These are phyloP conservation scores for Nakaseomyces bracarensis DNA, from an alignment of 1,139 yeast species.

Conservation along the genomic window DNA sequence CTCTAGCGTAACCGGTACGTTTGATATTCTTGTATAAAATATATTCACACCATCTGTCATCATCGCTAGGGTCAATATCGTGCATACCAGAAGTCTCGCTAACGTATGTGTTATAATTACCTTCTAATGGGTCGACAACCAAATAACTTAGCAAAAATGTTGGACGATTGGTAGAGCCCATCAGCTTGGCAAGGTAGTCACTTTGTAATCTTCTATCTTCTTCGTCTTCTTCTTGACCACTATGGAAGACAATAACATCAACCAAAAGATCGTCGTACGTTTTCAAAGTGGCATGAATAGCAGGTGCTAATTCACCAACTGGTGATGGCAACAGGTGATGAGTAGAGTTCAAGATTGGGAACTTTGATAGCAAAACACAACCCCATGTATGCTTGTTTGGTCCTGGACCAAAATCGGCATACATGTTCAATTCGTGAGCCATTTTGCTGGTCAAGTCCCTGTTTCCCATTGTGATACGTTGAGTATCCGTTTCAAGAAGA, in stretches of 20 bases:
- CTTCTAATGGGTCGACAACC: slow-evolving; percentile 78
- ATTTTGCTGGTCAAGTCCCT: slow-evolving; percentile 86
- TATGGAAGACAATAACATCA: slow-evolving; percentile 93
- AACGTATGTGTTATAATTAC: slow-evolving; percentile 87
- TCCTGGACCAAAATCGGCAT: slow-evolving; percentile 95
- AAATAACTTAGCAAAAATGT: slow-evolving; percentile 76
- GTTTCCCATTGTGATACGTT: slow-evolving; percentile 88
- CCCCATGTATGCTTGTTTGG: slow-evolving; percentile 99
- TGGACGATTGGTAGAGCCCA: slow-evolving; percentile 75
- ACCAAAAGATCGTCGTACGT: slow-evolving; percentile 70
- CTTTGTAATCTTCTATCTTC: slow-evolving; percentile 90
- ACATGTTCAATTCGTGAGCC: slow-evolving; percentile 91
- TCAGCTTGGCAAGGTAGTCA: slow-evolving; percentile 62
- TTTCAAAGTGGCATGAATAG: slow-evolving; percentile 90
- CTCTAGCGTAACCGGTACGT: slow-evolving; percentile 89
- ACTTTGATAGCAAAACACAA: slow-evolving; percentile 80
- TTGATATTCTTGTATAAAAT: slow-evolving; percentile 78
- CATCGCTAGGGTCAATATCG: slow-evolving; percentile 87
- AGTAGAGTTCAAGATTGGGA: slow-evolving; percentile 82
- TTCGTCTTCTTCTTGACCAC: slow-evolving; percentile 95
- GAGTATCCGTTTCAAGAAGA: slow-evolving; percentile 84
- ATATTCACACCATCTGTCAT: slow-evolving; percentile 99
- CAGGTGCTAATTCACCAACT: slow-evolving; percentile 96
- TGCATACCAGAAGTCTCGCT: slow-evolving; percentile 78
- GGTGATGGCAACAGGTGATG: slow-evolving; percentile 93